Evolutionary conservation across 176 grass and related monocot species (phyloP).

Genomic region (Carex littledalei): DNA sequence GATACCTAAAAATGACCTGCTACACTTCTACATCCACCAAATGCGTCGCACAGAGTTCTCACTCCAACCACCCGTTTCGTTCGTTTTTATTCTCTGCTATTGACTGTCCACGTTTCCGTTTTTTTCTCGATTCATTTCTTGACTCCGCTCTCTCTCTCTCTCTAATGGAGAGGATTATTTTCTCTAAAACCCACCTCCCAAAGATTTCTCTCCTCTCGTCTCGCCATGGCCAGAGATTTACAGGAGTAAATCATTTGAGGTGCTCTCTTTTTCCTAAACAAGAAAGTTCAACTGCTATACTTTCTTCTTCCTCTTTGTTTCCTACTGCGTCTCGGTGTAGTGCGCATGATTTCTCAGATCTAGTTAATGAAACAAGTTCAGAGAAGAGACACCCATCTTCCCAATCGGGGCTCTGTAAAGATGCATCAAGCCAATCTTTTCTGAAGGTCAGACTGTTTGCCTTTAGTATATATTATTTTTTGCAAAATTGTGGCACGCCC

Average conservation of each 20-base stretch:
- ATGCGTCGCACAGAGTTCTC: not conserved
- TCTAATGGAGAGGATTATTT: conserved; percentile 33
- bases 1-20: not conserved
- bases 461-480: not conserved
- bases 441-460: conserved; percentile 26
- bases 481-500: not conserved
- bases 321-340: not conserved
- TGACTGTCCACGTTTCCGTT: not conserved
- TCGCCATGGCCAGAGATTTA: conserved; percentile 1
- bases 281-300: not conserved
- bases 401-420: not conserved
- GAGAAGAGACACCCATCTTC: not conserved
- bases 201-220: conserved; percentile 5
- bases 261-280: conserved; percentile 19
- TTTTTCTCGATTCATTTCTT: not conserved
- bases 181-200: conserved; percentile 19
- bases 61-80: not conserved
- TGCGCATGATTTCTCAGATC: not conserved
- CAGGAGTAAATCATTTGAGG: not conserved
- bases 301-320: not conserved
- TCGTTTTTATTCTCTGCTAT: conserved; percentile 3
- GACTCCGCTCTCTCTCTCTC: not conserved
- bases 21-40: not conserved
- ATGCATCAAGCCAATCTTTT: not conserved
- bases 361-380: not conserved